Evolutionary conservation across 257 asterid genomes (phyloP), one percentile per base, ranked within the genome.

Genomic region (Cynanchum wilfordii): DNA sequence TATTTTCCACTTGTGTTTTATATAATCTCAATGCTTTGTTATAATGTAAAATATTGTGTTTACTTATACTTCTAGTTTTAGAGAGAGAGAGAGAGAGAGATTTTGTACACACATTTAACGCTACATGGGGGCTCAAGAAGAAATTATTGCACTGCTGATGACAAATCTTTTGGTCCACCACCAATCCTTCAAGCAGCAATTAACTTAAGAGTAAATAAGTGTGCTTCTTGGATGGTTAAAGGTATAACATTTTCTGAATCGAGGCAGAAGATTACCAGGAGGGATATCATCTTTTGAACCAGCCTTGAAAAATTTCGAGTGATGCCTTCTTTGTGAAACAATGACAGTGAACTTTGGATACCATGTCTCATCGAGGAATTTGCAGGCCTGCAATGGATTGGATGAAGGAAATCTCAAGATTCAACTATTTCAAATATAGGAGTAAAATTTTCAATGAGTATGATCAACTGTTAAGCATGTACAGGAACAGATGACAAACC

Each of bases 291-390:
- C 73, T 38, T 69, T 70, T 70, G 71, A 69, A 56, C 40, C 73
- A 59, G 85, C 54, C 25, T 78, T 79, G 69, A 86, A 77, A 75
- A 83, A 79, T 77, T 83, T 86, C 5, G 85, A 83, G 82, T 83
- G 90, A 19, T 83, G 90, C 24, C 76, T 78, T 79, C 87, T 86
- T 50, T 81, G 86, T 55, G 89, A 77, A 20, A 82, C 80, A 52
- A 86, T 79, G 30, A 81, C 73, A 8, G 83, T 79, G 73, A 86
- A 79, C 51, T 86, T 86, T 49, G 89, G 89, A 50, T 67, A 84
- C 90, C 88, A 86, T 10, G 76, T 83, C 62, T 85, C 72, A 40
- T 83, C 90, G 2, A 83, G 84, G 68, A 83, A 86, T 55, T 72
- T 68, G 36, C 88, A 83, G 63, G 88, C 86, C 89, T 86, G 30